Percentiles rank a stretch among this genome's conserved stretches.
Conservation (phyloP, 2,329 filamentous ascomycete genomes). For the Nemania diffusa region DNA sequence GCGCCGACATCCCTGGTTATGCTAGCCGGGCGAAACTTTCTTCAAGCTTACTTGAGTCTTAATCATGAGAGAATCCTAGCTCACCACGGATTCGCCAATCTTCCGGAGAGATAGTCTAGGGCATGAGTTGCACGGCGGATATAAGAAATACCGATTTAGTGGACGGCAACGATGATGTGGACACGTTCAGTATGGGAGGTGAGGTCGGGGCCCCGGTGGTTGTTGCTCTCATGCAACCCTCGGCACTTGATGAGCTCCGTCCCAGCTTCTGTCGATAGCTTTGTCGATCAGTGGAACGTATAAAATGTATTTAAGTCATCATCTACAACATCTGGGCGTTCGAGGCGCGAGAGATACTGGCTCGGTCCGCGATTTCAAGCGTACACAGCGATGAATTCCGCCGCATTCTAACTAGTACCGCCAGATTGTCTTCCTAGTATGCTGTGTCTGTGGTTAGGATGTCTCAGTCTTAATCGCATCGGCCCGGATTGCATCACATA, state of each 20-base stretch:
- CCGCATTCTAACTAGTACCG: conserved; percentile 4
- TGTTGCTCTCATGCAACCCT: conserved; percentile 39
- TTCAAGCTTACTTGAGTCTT: background rate
- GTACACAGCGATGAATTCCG: background rate
- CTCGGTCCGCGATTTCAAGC: background rate
- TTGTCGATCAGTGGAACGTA: conserved; percentile 7
- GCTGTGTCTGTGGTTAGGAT: background rate
- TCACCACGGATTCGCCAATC: background rate
- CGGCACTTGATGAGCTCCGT: conserved; percentile 35
- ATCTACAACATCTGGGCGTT: background rate
- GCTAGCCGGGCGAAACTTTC: no score
- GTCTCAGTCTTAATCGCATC: conserved; percentile 1
- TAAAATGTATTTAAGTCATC: background rate
- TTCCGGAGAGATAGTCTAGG: background rate
- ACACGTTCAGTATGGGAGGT: conserved; percentile 14
- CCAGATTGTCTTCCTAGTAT: background rate
- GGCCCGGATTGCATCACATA: conserved; percentile 17
- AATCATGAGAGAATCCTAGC: background rate
- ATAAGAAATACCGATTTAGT: conserved; percentile 1
- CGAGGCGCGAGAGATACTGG: background rate
- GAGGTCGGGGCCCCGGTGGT: conserved; percentile 26
- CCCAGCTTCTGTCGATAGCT: conserved; percentile 5
- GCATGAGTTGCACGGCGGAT: background rate
- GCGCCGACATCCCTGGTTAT: background rate
- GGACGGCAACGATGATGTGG: background rate